Percentiles rank a stretch among this genome's conserved stretches.
Evolutionary conservation across 495 filamentous ascomycete species (phyloP).

Genomic region (Penicillium malachiteum): DNA sequence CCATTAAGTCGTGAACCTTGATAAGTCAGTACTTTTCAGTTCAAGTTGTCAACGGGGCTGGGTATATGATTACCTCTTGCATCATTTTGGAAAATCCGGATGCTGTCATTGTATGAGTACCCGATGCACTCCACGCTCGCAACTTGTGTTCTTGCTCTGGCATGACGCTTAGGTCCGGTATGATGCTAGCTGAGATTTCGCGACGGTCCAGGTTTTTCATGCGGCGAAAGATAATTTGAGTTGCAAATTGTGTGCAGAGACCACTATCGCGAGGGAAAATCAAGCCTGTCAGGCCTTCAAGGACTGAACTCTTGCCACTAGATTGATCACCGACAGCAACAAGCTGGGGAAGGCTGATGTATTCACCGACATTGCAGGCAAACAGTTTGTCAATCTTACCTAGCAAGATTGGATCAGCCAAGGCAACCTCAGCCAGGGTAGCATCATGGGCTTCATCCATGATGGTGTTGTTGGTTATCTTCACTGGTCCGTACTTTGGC

Average conservation of each 20-base stretch:
- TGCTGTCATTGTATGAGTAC: slow-evolving; percentile 7
- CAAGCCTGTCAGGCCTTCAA: slow-evolving; percentile 45
- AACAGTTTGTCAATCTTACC: slow-evolving; percentile 46
- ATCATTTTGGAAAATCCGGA: slow-evolving; percentile 1
- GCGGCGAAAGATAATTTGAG: slow-evolving; percentile 48
- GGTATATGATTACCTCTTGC: background rate
- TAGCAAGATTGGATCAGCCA: slow-evolving; percentile 34
- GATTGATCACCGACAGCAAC: slow-evolving; percentile 46
- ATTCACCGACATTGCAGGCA: slow-evolving; percentile 41
- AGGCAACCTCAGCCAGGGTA: slow-evolving; percentile 24
- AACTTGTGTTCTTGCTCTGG: slow-evolving; percentile 21
- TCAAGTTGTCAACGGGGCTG: background rate
- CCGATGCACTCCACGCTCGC: slow-evolving; percentile 18
- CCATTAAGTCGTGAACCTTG: slow-evolving; percentile 33
- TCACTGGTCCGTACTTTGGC: no score
- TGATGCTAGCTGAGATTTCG: slow-evolving; percentile 19
- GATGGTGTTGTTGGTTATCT: no score
- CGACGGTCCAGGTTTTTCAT: slow-evolving; percentile 9
- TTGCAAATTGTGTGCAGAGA: slow-evolving; percentile 48
- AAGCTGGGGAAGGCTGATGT: slow-evolving; percentile 37
- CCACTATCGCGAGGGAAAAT: slow-evolving; percentile 43
- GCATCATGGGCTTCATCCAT: no score
- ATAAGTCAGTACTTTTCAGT: background rate
- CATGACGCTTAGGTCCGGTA: slow-evolving; percentile 22
- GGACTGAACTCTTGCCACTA: slow-evolving; percentile 45